Evolutionary conservation across 306 rosid genomes (phyloP), one percentile per base, ranked within the genome.

Genomic region (Chamaecrista fasciculata): DNA sequence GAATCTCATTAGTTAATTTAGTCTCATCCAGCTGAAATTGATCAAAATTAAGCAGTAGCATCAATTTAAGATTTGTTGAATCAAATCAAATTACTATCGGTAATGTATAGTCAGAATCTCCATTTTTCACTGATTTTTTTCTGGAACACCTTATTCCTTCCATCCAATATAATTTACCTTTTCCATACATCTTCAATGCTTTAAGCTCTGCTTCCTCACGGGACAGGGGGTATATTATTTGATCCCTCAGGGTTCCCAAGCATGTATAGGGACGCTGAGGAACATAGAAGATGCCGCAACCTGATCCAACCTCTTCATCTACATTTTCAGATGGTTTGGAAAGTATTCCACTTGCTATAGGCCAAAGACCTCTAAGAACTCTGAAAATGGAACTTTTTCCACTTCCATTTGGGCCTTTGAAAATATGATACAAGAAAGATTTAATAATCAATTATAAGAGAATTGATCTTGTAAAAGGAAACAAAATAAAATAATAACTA

Each of bases 251-350:
- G 31, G 96, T 91, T 76, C 99, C 99, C 82, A 94, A 76, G 78
- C 99, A 94, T 3, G 99, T 94, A 63, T 94, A 94, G 2, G 99
- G 96, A 37, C 97, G 84, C 77, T 94, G 99, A 82, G 99, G 99
- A 82, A 94, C 96, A 81, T 94, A 94, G 72, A 88, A 94, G 74
- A 88, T 84, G 67, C 88, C 84, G 61, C 87, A 83, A 73, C 88
- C 84, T 56, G 86, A 79, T 76, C 78, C 92, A 53, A 75, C 79
- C 71, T 80, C 89, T 57, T 71, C 87, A 48, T 78, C 77, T 67
- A 73, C 62, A 56, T 82, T 77, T 63, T 85, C 85, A 29, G 79
- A 77, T 72, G 97, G 97, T 80, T 82, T 75, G 64, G 81, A 69
- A 64, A 94, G 86, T 77, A 72, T 82, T 63, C 99, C 99, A 71